Evolutionary conservation across 441 rosid genomes (phyloP).

Genomic region (Erodium moschatum): DNA sequence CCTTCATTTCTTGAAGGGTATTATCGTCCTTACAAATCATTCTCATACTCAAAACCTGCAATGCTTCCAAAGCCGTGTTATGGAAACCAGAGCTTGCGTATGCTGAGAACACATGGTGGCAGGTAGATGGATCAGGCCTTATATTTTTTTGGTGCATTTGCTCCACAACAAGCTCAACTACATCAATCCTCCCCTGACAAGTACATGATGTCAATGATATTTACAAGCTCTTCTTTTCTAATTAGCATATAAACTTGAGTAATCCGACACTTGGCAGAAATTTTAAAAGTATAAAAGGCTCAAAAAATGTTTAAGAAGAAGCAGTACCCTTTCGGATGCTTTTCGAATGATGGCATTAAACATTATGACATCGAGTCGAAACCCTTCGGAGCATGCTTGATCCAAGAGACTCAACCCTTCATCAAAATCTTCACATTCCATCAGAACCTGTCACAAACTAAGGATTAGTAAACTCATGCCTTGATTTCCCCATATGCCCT

Average conservation of each 20-base stretch:
- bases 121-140: slow-evolving; percentile 67
- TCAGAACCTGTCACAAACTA: slow-evolving; percentile 36
- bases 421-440: slow-evolving; percentile 39
- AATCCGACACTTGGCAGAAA: too few species aligned
- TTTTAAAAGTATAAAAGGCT: too few species aligned
- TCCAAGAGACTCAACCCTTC: slow-evolving; percentile 51
- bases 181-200: slow-evolving; percentile 49
- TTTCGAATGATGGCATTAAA: slow-evolving; percentile 54
- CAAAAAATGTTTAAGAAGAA: neutral
- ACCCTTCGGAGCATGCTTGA: slow-evolving; percentile 40
- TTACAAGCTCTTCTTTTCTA: neutral
- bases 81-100: slow-evolving; percentile 41
- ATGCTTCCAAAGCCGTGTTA: slow-evolving; percentile 53
- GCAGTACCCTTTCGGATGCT: slow-evolving; percentile 44
- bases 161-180: slow-evolving; percentile 54
- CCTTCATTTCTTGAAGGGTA: slow-evolving; percentile 34
- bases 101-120: slow-evolving; percentile 42
- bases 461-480: neutral
- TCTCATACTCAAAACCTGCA: slow-evolving; percentile 62
- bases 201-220: slow-evolving; percentile 11
- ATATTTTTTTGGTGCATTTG: slow-evolving; percentile 50
- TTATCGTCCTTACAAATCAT: slow-evolving; percentile 46
- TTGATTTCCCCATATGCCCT: too few species aligned
- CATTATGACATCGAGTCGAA: slow-evolving; percentile 38
- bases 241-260: neutral